Conservation (phyloP, 2,329 filamentous ascomycete genomes). For the Helminthosporium solani region DNA sequence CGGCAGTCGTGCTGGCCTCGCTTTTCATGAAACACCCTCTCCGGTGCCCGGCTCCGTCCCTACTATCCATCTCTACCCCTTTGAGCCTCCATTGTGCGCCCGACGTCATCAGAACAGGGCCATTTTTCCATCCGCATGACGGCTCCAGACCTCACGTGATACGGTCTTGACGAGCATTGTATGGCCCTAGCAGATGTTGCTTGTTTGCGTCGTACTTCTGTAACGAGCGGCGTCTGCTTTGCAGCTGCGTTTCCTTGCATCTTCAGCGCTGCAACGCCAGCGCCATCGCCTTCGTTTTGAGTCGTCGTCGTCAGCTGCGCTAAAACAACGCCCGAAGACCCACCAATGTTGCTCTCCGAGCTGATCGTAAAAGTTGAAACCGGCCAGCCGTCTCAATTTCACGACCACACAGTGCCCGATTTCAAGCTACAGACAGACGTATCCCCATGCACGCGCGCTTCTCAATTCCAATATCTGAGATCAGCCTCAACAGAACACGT, state of each 20-base stretch:
- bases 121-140: no score
- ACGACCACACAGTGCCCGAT: no score
- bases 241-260: not conserved
- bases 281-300: conserved; percentile 3
- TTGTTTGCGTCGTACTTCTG: not conserved
- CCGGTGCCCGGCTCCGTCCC: not conserved
- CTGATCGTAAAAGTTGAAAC: no score
- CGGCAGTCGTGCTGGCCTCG: no score
- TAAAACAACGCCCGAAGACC: not conserved
- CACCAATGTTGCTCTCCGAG: conserved; percentile 1
- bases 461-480: not conserved
- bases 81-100: not conserved
- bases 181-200: not conserved
- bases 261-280: not conserved
- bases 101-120: no score
- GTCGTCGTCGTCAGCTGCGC: conserved; percentile 9
- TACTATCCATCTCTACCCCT: not conserved
- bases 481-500: not conserved
- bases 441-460: not conserved
- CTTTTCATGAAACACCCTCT: not conserved
- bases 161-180: not conserved
- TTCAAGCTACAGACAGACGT: no score
- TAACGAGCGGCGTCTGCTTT: not conserved
- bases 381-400: no score
- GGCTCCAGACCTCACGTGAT: no score